A percentile compares a stretch with the other conserved stretches of the same genome.
These are phyloP conservation scores for Talaromyces sp. DNA, from an alignment of 2,329 filamentous ascomycete species.

Conservation along the genomic window DNA sequence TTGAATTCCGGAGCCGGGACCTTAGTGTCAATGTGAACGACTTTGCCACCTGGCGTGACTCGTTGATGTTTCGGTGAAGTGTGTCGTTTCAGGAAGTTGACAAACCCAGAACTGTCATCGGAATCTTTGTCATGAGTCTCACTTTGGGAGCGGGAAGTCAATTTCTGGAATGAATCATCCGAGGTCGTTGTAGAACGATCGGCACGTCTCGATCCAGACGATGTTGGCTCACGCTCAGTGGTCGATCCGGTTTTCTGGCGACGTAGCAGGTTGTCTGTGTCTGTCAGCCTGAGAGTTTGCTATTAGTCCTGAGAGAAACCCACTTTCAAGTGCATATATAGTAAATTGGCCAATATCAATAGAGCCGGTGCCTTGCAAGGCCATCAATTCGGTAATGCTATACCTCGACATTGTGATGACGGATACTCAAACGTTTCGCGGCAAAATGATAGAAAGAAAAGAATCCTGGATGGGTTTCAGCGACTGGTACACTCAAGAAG, in stretches of 20 bases:
- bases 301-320: slow-evolving; percentile 17
- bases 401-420: slow-evolving; percentile 33
- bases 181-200: slow-evolving; percentile 19
- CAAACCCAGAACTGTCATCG: slow-evolving; percentile 45
- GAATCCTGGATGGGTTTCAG: neutral
- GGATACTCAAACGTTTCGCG: neutral
- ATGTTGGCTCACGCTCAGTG: slow-evolving; percentile 29
- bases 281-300: neutral
- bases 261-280: slow-evolving; percentile 28
- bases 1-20: slow-evolving; percentile 38
- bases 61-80: slow-evolving; percentile 50
- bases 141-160: slow-evolving; percentile 34
- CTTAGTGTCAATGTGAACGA: slow-evolving; percentile 47
- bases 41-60: slow-evolving; percentile 50
- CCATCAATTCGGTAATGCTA: slow-evolving; percentile 39
- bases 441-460: neutral
- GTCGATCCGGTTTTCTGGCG: slow-evolving; percentile 25
- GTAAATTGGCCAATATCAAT: slow-evolving; percentile 30
- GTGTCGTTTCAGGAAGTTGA: slow-evolving; percentile 48
- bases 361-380: slow-evolving; percentile 31
- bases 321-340: slow-evolving; percentile 35
- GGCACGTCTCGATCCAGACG: neutral
- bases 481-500: neutral
- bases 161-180: slow-evolving; percentile 24
- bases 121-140: slow-evolving; percentile 34